Conservation (phyloP, 2,329 filamentous ascomycete species). For the Phialocephala subalpina region DNA sequence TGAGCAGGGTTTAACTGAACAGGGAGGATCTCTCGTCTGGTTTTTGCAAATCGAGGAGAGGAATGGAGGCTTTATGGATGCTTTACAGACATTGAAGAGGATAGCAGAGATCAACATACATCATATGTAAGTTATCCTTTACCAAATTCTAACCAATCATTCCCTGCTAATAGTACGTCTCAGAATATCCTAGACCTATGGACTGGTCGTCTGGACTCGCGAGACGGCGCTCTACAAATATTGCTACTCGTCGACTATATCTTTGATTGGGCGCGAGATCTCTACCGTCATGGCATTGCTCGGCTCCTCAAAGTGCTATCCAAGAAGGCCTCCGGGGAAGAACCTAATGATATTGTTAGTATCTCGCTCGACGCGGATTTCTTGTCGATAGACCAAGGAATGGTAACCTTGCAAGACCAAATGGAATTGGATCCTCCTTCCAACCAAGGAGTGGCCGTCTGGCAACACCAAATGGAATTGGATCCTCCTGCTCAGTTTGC, state of each 20-base stretch:
- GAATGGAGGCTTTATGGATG: slow-evolving; percentile 1
- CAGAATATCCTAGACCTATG: slow-evolving; percentile 11
- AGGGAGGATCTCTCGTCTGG: slow-evolving; percentile 11
- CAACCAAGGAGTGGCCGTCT: too few relatives aligned
- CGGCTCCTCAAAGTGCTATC: background rate
- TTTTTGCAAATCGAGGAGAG: slow-evolving; percentile 13
- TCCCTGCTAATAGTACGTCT: too few relatives aligned
- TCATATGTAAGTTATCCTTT: too few relatives aligned
- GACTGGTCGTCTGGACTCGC: background rate
- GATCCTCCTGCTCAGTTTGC: background rate
- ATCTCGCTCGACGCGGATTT: too few relatives aligned
- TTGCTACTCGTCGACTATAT: slow-evolving; percentile 21
- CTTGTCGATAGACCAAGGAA: too few relatives aligned
- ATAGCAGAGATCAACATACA: background rate
- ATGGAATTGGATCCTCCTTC: too few relatives aligned
- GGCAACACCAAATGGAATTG: background rate
- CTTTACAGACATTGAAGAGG: background rate
- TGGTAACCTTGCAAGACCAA: too few relatives aligned
- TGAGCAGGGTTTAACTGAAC: background rate
- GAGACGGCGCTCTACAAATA: slow-evolving; percentile 13
- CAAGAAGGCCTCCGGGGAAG: background rate
- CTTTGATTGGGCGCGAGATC: slow-evolving; percentile 15
- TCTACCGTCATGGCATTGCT: slow-evolving; percentile 13
- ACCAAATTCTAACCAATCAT: too few relatives aligned
- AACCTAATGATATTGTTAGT: too few relatives aligned